Percentiles rank a stretch among this genome's conserved stretches.
phyloP scores from a whole-genome alignment of 208 protist species.

The Herpetomonas muscarum region DNA sequence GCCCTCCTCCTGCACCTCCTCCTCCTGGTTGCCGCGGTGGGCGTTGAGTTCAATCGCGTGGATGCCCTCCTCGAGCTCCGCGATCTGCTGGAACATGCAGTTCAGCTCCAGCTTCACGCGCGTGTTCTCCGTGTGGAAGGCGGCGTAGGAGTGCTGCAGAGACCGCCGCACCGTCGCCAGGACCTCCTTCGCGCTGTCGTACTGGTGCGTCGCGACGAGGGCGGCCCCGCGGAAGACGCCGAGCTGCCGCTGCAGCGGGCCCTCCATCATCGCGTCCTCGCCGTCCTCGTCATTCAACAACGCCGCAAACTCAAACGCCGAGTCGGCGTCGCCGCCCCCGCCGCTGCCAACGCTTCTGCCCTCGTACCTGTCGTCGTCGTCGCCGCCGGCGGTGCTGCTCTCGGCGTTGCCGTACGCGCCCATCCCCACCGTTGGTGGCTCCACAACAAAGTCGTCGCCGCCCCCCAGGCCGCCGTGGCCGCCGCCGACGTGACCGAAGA shows the following conservation, averaged over 20 bases:
- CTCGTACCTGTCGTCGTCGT: background rate
- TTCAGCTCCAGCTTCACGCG: constrained; percentile 71
- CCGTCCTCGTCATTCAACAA: background rate
- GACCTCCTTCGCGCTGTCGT: constrained; percentile 52
- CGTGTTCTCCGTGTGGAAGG: constrained; percentile 70
- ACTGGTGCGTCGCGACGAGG: constrained; percentile 41
- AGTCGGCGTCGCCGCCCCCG: background rate
- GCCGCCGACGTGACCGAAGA: no score
- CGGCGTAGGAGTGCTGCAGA: constrained; percentile 57
- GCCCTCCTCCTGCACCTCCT: constrained; percentile 11
- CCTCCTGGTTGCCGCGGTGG: background rate
- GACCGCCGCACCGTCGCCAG: constrained; percentile 42
- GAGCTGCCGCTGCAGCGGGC: constrained; percentile 39
- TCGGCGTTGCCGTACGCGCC: no score
- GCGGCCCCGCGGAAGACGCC: constrained; percentile 60
- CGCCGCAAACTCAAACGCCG: background rate
- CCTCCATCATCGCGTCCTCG: constrained; percentile 9
- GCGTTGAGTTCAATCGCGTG: constrained; percentile 53
- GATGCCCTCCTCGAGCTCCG: constrained; percentile 83
- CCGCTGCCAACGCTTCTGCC: background rate
- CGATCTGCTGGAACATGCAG: constrained; percentile 78
- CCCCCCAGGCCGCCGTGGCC: no score
- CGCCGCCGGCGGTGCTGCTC: no score
- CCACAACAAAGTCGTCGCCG: no score
- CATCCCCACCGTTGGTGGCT: no score